A percentile compares a stretch with the other conserved stretches of the same genome.
phyloP scores from a whole-genome alignment of 148 eudicot genomes.

The Rhododendron vialii region DNA sequence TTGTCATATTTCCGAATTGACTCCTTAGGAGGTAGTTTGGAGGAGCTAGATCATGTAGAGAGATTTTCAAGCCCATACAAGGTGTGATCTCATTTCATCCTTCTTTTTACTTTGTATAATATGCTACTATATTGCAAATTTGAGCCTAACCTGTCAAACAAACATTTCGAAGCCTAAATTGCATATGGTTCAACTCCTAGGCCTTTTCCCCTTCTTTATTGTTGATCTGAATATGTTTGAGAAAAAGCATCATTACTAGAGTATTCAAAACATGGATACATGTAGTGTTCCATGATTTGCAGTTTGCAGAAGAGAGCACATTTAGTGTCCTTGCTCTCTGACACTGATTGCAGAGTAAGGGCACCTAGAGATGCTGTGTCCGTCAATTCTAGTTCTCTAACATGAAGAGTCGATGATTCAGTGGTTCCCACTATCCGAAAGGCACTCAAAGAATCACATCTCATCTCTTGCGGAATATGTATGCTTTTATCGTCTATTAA shows the following conservation, averaged over 20 bases:
- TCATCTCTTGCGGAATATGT: neutral
- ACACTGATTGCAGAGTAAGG: neutral
- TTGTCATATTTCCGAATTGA: neutral
- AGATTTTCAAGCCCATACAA: conserved; percentile 9
- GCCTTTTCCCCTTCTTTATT: neutral
- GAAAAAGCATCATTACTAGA: neutral
- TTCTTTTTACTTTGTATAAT: neutral
- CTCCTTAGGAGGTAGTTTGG: conserved; percentile 4
- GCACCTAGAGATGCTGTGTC: neutral
- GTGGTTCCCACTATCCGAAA: neutral
- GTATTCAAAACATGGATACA: neutral
- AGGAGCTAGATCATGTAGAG: conserved; percentile 16
- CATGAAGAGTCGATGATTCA: neutral
- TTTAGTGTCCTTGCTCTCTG: neutral
- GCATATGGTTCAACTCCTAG: neutral
- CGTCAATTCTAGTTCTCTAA: neutral
- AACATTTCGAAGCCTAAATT: neutral
- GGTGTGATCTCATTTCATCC: conserved; percentile 11
- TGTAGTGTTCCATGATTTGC: too few species aligned
- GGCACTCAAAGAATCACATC: neutral
- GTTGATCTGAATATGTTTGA: neutral
- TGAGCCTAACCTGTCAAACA: neutral
- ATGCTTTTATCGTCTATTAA: neutral
- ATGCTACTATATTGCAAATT: neutral
- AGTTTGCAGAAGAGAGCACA: neutral